phyloP scores from a whole-genome alignment of 106 monocot genomes.

The Xerophyta viscosa region DNA sequence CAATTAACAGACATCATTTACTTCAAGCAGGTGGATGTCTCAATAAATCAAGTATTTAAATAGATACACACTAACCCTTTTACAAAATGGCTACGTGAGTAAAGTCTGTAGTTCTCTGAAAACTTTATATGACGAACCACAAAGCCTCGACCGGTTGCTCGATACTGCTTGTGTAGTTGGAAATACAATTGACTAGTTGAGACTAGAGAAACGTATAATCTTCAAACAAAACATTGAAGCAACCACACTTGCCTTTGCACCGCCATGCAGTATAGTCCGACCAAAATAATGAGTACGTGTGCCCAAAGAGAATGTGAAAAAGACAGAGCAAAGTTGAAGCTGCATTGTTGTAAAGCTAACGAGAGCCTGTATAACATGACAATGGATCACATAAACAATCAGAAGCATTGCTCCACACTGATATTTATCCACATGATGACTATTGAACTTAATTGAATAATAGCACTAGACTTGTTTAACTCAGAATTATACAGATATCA shows the following conservation, averaged over 20 bases:
- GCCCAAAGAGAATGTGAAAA: slow-evolving; percentile 78
- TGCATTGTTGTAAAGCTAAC: slow-evolving; percentile 64
- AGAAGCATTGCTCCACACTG: too few species aligned
- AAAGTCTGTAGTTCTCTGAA: slow-evolving; percentile 81
- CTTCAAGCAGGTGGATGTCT: too few species aligned
- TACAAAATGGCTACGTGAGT: slow-evolving; percentile 87
- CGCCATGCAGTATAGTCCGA: slow-evolving; percentile 79
- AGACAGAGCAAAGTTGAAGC: slow-evolving; percentile 60
- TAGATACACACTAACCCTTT: slow-evolving; percentile 48
- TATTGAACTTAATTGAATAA: too few species aligned
- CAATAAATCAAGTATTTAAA: not conserved
- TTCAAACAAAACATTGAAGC: too few species aligned
- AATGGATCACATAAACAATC: too few species aligned
- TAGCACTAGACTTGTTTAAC: too few species aligned
- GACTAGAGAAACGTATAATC: not conserved
- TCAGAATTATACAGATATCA: too few species aligned
- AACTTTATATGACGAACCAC: slow-evolving; percentile 83
- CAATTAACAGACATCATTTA: not conserved
- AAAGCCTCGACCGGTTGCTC: slow-evolving; percentile 76
- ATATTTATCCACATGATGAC: too few species aligned
- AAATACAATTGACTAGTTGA: not conserved
- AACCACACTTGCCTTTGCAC: slow-evolving; percentile 46
- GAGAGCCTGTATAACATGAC: slow-evolving; percentile 46
- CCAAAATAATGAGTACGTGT: slow-evolving; percentile 88
- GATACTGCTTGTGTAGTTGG: slow-evolving; percentile 35